A percentile compares a stretch with the other conserved stretches of the same genome.
phyloP scores from a whole-genome alignment of 2,329 filamentous ascomycete genomes.

The Botryosphaeria dothidea region DNA sequence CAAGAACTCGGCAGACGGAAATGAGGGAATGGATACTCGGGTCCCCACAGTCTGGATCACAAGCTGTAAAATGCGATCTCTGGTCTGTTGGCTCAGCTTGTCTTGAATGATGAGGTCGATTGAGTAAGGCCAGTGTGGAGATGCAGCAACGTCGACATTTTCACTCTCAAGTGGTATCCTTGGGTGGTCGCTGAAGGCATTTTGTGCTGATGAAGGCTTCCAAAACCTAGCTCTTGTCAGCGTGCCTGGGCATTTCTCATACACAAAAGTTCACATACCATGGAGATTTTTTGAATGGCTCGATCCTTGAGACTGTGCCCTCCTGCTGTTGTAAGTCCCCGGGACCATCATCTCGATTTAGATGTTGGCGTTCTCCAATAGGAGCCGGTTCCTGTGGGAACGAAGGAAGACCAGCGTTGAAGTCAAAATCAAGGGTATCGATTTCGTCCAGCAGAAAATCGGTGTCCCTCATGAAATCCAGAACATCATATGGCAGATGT shows the following conservation, averaged over 20 bases:
- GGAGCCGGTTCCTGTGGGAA: neutral
- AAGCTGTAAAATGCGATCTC: slow-evolving; percentile 34
- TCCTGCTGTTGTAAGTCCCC: neutral
- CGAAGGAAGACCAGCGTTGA: neutral
- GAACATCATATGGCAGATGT: slow-evolving; percentile 19
- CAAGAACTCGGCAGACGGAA: slow-evolving; percentile 32
- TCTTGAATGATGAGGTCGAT: slow-evolving; percentile 29
- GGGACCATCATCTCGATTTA: neutral
- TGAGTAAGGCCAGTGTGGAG: slow-evolving; percentile 31
- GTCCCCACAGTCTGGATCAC: slow-evolving; percentile 31
- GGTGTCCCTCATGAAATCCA: slow-evolving; percentile 19
- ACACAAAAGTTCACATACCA: neutral
- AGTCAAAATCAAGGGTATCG: slow-evolving; percentile 23
- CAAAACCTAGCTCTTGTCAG: slow-evolving; percentile 26
- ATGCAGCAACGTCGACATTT: slow-evolving; percentile 30
- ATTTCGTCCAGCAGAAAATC: slow-evolving; percentile 24
- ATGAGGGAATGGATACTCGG: slow-evolving; percentile 30
- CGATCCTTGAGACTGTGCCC: neutral
- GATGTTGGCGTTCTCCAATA: neutral
- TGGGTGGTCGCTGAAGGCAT: slow-evolving; percentile 33
- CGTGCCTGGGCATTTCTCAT: slow-evolving; percentile 20
- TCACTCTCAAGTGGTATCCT: slow-evolving; percentile 29
- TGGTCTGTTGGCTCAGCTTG: slow-evolving; percentile 24
- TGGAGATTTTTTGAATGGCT: slow-evolving; percentile 1
- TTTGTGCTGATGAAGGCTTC: slow-evolving; percentile 30